Evolutionary conservation across 2,329 filamentous ascomycete genomes (phyloP).

Genomic region (Lasiodiplodia sp.): DNA sequence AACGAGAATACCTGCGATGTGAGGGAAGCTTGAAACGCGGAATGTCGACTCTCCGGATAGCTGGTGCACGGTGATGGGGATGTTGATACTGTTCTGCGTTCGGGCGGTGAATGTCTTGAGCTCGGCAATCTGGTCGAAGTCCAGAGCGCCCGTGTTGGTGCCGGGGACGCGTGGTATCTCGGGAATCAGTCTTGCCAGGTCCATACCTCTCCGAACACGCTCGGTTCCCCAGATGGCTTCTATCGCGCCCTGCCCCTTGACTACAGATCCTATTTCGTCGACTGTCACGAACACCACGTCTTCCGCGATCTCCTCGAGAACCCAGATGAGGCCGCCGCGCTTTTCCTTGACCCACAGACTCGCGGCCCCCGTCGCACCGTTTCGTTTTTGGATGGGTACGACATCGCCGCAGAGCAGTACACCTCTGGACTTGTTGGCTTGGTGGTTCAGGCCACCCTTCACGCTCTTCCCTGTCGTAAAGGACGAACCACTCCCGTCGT

Average conservation of each 20-base stretch:
- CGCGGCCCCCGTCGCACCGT: slow-evolving; percentile 88
- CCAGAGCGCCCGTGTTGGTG: slow-evolving; percentile 74
- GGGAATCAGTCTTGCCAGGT: slow-evolving; percentile 80
- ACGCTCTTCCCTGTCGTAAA: slow-evolving; percentile 53
- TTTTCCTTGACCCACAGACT: slow-evolving; percentile 99
- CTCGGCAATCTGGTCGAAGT: slow-evolving; percentile 76
- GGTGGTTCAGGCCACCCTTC: slow-evolving; percentile 70
- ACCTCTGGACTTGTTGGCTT: slow-evolving; percentile 79
- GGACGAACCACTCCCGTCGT: slow-evolving; percentile 63
- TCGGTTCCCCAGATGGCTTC: slow-evolving; percentile 85
- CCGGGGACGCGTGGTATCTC: slow-evolving; percentile 79
- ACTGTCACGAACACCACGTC: slow-evolving; percentile 81
- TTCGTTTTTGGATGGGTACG: slow-evolving; percentile 96
- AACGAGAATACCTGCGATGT: slow-evolving; percentile 96
- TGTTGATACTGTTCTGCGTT: slow-evolving; percentile 77
- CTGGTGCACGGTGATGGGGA: slow-evolving; percentile 83
- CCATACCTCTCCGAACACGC: slow-evolving; percentile 69
- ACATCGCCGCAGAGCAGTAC: slow-evolving; percentile 96
- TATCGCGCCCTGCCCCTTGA: slow-evolving; percentile 75
- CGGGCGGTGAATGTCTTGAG: slow-evolving; percentile 85
- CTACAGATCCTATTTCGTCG: slow-evolving; percentile 78
- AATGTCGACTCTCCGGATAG: slow-evolving; percentile 73
- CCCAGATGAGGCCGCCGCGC: slow-evolving; percentile 91
- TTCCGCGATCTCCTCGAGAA: slow-evolving; percentile 96
- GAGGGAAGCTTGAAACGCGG: slow-evolving; percentile 90